phyloP scores from a whole-genome alignment of 2,329 filamentous ascomycete genomes.

The Emergomyces africanus region DNA sequence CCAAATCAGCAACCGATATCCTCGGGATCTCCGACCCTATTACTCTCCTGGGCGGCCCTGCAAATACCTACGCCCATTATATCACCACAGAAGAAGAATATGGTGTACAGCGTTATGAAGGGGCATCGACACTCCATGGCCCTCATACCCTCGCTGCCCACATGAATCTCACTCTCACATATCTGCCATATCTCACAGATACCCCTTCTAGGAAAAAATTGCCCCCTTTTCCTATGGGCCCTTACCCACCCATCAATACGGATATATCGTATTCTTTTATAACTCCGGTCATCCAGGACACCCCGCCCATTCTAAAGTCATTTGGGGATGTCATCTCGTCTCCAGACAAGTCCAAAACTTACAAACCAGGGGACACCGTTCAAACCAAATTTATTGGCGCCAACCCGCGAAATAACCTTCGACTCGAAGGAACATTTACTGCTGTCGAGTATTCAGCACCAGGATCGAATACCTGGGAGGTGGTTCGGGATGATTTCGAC shows the following conservation, averaged over 20 bases:
- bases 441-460: slow-evolving; percentile 53
- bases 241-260: slow-evolving; percentile 64
- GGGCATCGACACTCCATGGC: slow-evolving; percentile 83
- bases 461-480: slow-evolving; percentile 44
- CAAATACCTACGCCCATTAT: slow-evolving; percentile 83
- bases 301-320: slow-evolving; percentile 47
- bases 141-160: slow-evolving; percentile 72
- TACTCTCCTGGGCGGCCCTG: slow-evolving; percentile 78
- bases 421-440: slow-evolving; percentile 63
- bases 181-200: slow-evolving; percentile 52
- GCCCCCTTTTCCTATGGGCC: slow-evolving; percentile 39
- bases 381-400: slow-evolving; percentile 66
- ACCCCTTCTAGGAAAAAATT: slow-evolving; percentile 29
- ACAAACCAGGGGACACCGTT: slow-evolving; percentile 49
- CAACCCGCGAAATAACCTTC: slow-evolving; percentile 80
- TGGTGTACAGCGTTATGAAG: slow-evolving; percentile 77
- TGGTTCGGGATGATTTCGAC: slow-evolving; percentile 60
- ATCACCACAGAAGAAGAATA: slow-evolving; percentile 72
- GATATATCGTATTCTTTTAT: slow-evolving; percentile 69
- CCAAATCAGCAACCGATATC: slow-evolving; percentile 39
- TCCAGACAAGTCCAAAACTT: slow-evolving; percentile 41
- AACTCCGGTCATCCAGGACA: slow-evolving; percentile 62
- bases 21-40: slow-evolving; percentile 44
- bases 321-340: slow-evolving; percentile 56
- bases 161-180: slow-evolving; percentile 69